A percentile compares a stretch with the other conserved stretches of the same genome.
phyloP scores from a whole-genome alignment of 108 stramenopile genomes.

The Cyclotella sp. region DNA sequence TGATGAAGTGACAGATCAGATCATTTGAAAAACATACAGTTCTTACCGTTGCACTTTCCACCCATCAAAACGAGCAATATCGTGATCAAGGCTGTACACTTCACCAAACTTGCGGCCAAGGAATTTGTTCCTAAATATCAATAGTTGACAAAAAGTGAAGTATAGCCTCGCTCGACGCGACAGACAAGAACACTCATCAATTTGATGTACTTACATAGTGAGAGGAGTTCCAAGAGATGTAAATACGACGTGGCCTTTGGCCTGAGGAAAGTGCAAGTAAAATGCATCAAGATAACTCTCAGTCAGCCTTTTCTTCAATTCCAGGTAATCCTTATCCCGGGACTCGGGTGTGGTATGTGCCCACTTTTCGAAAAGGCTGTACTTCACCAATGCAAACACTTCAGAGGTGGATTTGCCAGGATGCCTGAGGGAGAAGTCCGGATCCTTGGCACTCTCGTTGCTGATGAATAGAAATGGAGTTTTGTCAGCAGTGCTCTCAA shows the following conservation, averaged over 20 bases:
- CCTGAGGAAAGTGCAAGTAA: conserved; percentile 39
- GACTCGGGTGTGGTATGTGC: conserved; percentile 26
- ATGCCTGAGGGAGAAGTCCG: conserved; percentile 30
- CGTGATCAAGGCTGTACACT: conserved; percentile 36
- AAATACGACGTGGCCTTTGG: conserved; percentile 44
- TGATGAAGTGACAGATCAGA: neutral
- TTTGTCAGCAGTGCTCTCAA: conserved; percentile 32
- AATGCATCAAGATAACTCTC: conserved; percentile 41
- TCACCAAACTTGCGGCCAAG: conserved; percentile 46
- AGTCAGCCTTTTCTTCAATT: conserved; percentile 31
- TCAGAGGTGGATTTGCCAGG: conserved; percentile 46
- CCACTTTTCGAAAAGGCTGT: conserved; percentile 53
- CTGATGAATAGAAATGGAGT: conserved; percentile 59
- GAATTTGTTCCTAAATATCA: conserved; percentile 32
- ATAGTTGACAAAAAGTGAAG: no score
- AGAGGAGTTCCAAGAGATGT: conserved; percentile 55
- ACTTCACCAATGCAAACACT: conserved; percentile 45
- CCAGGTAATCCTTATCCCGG: conserved; percentile 38
- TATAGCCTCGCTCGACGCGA: no score
- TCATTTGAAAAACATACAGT: neutral
- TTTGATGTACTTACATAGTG: conserved; percentile 22
- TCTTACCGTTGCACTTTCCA: conserved; percentile 27
- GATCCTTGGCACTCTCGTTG: conserved; percentile 58
- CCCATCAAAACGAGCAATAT: conserved; percentile 33
- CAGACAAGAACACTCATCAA: no score